phyloP scores from a whole-genome alignment of 768 basidiomycete species.

The Tylopilus balloui region DNA sequence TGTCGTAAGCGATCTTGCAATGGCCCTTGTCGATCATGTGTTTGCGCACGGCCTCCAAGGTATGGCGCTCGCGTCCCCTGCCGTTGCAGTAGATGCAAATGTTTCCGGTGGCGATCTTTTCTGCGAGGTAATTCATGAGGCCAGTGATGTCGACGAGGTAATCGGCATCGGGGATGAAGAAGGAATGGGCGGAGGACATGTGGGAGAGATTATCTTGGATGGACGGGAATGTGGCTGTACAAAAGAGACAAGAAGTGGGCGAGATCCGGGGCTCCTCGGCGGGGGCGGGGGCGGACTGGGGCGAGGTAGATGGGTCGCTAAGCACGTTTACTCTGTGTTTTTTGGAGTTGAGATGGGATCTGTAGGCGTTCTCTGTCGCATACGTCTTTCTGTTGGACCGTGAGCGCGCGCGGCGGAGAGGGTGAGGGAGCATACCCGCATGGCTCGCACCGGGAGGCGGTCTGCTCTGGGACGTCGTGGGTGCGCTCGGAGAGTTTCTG shows the following conservation, averaged over 20 bases:
- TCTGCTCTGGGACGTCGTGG: constrained; percentile 58
- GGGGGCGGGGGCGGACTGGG: not conserved
- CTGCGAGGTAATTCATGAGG: constrained; percentile 79
- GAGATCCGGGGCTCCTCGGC: not conserved
- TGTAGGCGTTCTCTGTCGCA: constrained; percentile 83
- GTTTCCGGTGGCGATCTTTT: constrained; percentile 92
- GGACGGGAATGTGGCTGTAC: constrained; percentile 46
- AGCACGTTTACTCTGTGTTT: constrained; percentile 80
- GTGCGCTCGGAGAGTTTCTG: constrained; percentile 82
- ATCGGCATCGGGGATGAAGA: constrained; percentile 93
- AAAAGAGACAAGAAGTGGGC: constrained; percentile 83
- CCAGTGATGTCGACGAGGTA: constrained; percentile 83
- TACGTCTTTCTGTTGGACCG: constrained; percentile 68
- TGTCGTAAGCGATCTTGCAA: constrained; percentile 92
- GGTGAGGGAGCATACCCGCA: constrained; percentile 63
- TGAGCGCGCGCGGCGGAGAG: not conserved
- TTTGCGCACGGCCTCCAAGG: constrained; percentile 81
- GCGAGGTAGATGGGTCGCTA: constrained; percentile 34
- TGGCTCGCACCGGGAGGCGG: constrained; percentile 62
- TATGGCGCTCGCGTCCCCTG: constrained; percentile 75
- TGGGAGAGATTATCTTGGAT: constrained; percentile 72
- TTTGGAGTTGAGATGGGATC: constrained; percentile 82
- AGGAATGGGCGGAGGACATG: constrained; percentile 86
- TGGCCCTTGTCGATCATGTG: constrained; percentile 97
- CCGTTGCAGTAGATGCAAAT: constrained; percentile 90